These are phyloP conservation scores for Giardia muris DNA, from an alignment of 208 protist genomes.

Conservation along the genomic window DNA sequence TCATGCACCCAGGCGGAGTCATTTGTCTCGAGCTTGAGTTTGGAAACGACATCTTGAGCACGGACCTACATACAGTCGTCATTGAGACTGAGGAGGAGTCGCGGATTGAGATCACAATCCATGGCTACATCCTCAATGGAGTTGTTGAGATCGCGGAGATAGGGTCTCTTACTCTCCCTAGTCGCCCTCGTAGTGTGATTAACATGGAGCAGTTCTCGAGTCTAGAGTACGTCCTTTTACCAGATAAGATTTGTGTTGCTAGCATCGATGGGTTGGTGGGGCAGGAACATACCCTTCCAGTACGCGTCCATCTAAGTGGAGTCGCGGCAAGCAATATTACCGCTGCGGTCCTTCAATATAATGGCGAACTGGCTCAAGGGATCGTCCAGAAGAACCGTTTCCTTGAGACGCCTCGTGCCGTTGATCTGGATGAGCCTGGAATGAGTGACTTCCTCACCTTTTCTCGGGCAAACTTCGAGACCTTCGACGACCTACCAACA, in stretches of 20 bases:
- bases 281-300: neutral
- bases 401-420: neutral
- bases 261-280: neutral
- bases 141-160: neutral
- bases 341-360: neutral
- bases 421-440: neutral
- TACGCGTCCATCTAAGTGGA: neutral
- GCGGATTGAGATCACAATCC: neutral
- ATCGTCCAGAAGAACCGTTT: neutral
- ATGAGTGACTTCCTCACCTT: neutral
- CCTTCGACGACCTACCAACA: neutral
- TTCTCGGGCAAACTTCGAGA: neutral
- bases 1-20: neutral
- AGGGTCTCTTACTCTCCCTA: neutral
- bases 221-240: neutral
- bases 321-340: neutral
- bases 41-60: neutral
- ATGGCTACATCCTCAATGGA: neutral
- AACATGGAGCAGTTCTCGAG: neutral
- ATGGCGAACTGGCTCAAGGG: neutral
- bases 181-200: neutral
- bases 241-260: neutral
- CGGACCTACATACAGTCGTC: neutral
- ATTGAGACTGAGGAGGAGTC: neutral
- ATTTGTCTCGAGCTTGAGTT: neutral